phyloP scores from a whole-genome alignment of 176 grass and related monocot genomes.

The Melocanna baccifera region DNA sequence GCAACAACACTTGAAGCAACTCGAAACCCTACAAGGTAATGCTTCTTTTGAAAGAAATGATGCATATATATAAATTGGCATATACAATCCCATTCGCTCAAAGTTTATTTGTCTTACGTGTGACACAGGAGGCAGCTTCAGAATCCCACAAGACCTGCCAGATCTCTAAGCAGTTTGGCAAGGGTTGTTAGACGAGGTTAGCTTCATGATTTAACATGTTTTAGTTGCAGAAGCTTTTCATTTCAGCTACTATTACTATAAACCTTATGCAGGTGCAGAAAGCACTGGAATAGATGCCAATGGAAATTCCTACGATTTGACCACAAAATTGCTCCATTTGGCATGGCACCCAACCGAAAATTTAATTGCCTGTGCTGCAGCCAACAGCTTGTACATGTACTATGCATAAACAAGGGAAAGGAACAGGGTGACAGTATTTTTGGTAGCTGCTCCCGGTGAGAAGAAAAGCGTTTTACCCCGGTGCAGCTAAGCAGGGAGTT shows the following conservation, averaged over 20 bases:
- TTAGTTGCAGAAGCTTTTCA: conserved; percentile 24
- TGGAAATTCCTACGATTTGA: conserved; percentile 74
- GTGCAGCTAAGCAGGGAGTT: conserved; percentile 34
- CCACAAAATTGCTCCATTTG: conserved; percentile 90
- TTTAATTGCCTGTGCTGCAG: conserved; percentile 87
- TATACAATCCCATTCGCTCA: background rate
- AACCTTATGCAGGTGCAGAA: conserved; percentile 54
- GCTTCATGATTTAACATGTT: conserved; percentile 17
- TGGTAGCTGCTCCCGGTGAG: conserved; percentile 45
- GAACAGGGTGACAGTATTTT: conserved; percentile 35
- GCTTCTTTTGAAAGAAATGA: conserved; percentile 18
- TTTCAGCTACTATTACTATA: conserved; percentile 9
- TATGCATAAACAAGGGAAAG: conserved; percentile 52
- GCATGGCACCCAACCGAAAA: conserved; percentile 87
- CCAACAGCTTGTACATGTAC: conserved; percentile 98
- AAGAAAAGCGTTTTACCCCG: conserved; percentile 41
- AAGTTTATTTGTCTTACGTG: conserved; percentile 15
- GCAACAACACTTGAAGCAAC: conserved; percentile 86
- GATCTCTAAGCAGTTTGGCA: conserved; percentile 52
- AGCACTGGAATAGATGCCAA: conserved; percentile 58
- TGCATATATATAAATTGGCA: background rate
- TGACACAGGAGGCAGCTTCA: conserved; percentile 67
- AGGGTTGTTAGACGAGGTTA: conserved; percentile 76
- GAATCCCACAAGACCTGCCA: conserved; percentile 54
- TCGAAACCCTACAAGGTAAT: conserved; percentile 88